A percentile compares a stretch with the other conserved stretches of the same genome.
These are phyloP conservation scores for Xylogone sp. DNA, from an alignment of 2,329 filamentous ascomycete genomes.

Conservation along the genomic window DNA sequence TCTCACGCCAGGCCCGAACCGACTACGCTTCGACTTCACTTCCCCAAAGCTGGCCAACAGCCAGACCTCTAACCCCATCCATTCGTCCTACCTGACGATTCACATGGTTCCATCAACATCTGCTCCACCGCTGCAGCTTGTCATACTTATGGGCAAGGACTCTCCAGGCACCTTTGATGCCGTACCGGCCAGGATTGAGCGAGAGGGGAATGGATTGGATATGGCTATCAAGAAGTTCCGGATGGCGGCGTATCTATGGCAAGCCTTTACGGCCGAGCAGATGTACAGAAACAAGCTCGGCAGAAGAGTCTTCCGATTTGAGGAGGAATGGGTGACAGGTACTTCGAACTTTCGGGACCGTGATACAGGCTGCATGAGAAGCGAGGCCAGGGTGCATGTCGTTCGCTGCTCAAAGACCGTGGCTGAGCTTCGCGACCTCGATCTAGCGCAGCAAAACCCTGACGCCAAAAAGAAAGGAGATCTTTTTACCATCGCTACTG, in stretches of 20 bases:
- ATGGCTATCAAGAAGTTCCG: slow-evolving; percentile 84
- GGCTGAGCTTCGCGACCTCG: slow-evolving; percentile 73
- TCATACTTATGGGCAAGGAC: slow-evolving; percentile 82
- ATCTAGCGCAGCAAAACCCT: slow-evolving; percentile 73
- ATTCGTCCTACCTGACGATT: slow-evolving; percentile 76
- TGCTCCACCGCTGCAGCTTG: slow-evolving; percentile 81
- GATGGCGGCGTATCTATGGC: slow-evolving; percentile 95
- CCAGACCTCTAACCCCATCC: slow-evolving; percentile 62
- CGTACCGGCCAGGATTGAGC: slow-evolving; percentile 67
- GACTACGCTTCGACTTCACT: slow-evolving; percentile 80
- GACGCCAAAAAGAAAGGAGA: slow-evolving; percentile 67
- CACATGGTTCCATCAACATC: slow-evolving; percentile 81
- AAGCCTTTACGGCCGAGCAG: slow-evolving; percentile 93
- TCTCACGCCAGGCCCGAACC: slow-evolving; percentile 87
- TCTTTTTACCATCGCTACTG: slow-evolving; percentile 71
- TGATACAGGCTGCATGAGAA: slow-evolving; percentile 70
- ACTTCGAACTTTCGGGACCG: slow-evolving; percentile 74
- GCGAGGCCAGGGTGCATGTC: slow-evolving; percentile 85
- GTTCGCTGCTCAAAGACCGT: slow-evolving; percentile 81
- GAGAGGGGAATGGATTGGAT: slow-evolving; percentile 78
- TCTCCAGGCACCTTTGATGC: slow-evolving; percentile 84
- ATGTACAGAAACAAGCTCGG: slow-evolving; percentile 90
- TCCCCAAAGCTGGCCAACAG: slow-evolving; percentile 75
- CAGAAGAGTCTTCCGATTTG: slow-evolving; percentile 81
- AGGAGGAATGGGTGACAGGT: slow-evolving; percentile 91